phyloP scores from a whole-genome alignment of 495 filamentous ascomycete species.

The Penicillium dipodomyicola region DNA sequence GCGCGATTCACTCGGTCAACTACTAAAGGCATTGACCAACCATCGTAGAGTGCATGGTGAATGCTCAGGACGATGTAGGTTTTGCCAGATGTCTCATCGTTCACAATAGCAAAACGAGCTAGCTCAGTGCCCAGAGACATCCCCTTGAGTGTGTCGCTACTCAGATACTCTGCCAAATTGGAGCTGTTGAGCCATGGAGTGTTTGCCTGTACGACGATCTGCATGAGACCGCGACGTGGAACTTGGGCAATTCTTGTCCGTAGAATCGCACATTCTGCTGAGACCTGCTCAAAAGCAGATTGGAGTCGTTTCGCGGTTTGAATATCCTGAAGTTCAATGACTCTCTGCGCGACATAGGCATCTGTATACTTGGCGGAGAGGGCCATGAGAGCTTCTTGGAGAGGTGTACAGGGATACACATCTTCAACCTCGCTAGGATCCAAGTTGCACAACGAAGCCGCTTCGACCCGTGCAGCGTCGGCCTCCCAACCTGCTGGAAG shows the following conservation, averaged over 20 bases:
- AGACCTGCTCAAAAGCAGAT: slow-evolving; percentile 41
- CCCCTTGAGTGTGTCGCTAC: slow-evolving; percentile 36
- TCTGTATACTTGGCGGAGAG: slow-evolving; percentile 38
- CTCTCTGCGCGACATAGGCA: slow-evolving; percentile 34
- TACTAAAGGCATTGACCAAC: slow-evolving; percentile 49
- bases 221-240: slow-evolving; percentile 29
- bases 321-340: slow-evolving; percentile 2
- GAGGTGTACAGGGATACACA: slow-evolving; percentile 49
- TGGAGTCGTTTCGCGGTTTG: background rate
- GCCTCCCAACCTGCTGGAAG: slow-evolving; percentile 1
- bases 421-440: slow-evolving; percentile 29
- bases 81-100: background rate
- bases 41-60: slow-evolving; percentile 63
- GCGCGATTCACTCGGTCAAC: slow-evolving; percentile 12
- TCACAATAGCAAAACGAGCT: slow-evolving; percentile 44
- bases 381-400: slow-evolving; percentile 52
- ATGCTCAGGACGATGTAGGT: slow-evolving; percentile 51
- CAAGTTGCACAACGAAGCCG: slow-evolving; percentile 4
- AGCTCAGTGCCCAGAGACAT: slow-evolving; percentile 49
- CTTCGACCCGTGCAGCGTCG: background rate
- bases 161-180: slow-evolving; percentile 32
- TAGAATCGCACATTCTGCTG: slow-evolving; percentile 36
- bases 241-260: slow-evolving; percentile 47
- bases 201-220: slow-evolving; percentile 43
- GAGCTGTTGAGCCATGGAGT: slow-evolving; percentile 33